phyloP scores from a whole-genome alignment of 352 stramenopile species.

The Globisporangium okanoganense region DNA sequence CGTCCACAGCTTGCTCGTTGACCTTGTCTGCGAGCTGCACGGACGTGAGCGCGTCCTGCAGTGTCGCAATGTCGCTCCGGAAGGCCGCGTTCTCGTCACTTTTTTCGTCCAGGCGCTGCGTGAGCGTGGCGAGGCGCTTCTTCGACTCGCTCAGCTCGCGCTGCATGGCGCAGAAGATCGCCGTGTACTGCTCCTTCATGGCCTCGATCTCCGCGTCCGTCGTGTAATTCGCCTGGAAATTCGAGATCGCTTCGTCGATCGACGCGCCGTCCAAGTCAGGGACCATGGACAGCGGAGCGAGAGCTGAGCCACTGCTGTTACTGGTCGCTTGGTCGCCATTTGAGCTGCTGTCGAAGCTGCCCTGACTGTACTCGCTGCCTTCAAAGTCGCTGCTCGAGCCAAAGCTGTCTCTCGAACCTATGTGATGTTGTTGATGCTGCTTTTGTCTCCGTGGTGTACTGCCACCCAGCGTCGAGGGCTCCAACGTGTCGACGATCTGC shows the following conservation, averaged over 20 bases:
- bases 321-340: not conserved
- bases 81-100: conserved; percentile 55
- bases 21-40: conserved; percentile 62
- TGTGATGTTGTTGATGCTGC: not conserved
- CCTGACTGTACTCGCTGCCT: conserved; percentile 2
- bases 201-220: conserved; percentile 21
- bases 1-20: conserved; percentile 47
- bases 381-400: conserved; percentile 16
- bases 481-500: conserved; percentile 57
- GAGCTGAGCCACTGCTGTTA: not conserved
- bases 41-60: conserved; percentile 59
- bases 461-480: not conserved
- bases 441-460: conserved; percentile 16
- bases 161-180: conserved; percentile 67
- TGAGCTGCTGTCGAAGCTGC: conserved; percentile 11
- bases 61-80: conserved; percentile 56
- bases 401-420: conserved; percentile 16
- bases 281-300: conserved; percentile 11
- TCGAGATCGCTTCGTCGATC: conserved; percentile 50
- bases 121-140: conserved; percentile 40
- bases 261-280: conserved; percentile 15
- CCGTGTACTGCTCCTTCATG: conserved; percentile 50
- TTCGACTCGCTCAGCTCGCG: conserved; percentile 56
- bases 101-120: conserved; percentile 52
- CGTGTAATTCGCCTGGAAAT: conserved; percentile 30